Conservation (phyloP, 768 basidiomycete species). For the Lactifluus piperatus region DNA sequence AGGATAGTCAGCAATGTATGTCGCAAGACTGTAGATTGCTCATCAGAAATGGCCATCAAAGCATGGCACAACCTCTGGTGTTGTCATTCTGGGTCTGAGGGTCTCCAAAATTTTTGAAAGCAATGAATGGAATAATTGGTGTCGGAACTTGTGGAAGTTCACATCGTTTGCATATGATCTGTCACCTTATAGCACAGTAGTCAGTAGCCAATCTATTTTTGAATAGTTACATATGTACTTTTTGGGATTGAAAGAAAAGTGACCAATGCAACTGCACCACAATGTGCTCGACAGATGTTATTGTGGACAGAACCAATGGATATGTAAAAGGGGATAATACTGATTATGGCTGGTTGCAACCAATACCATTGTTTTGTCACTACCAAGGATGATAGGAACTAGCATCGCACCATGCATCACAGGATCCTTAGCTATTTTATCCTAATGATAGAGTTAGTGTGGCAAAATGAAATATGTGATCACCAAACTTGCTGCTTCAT, state of each 20-base stretch:
- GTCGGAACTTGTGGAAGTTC: not conserved
- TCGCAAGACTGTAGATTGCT: too few relatives aligned
- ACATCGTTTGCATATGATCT: not conserved
- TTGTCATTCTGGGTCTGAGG: too few relatives aligned
- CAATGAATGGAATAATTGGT: too few relatives aligned
- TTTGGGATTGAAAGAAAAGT: slow-evolving; percentile 28
- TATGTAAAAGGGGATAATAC: slow-evolving; percentile 25
- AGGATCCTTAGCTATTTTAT: slow-evolving; percentile 13
- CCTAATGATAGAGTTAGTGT: too few relatives aligned
- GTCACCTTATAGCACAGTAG: too few relatives aligned
- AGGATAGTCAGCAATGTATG: too few relatives aligned
- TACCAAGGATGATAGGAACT: too few relatives aligned
- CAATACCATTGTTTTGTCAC: slow-evolving; percentile 37
- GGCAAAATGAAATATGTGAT: not conserved
- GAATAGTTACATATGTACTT: too few relatives aligned
- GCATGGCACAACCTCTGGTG: too few relatives aligned
- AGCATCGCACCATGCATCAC: slow-evolving; percentile 24
- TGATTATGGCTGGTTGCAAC: slow-evolving; percentile 23
- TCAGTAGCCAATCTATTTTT: too few relatives aligned
- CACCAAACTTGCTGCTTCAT: slow-evolving; percentile 27
- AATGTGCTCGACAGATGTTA: slow-evolving; percentile 20
- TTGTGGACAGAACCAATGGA: slow-evolving; percentile 23
- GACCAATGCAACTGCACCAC: slow-evolving; percentile 13
- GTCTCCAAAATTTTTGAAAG: too few relatives aligned
- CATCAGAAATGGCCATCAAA: too few relatives aligned